These are phyloP conservation scores for Acacia crassicarpa DNA, from an alignment of 306 rosid species.

Conservation along the genomic window DNA sequence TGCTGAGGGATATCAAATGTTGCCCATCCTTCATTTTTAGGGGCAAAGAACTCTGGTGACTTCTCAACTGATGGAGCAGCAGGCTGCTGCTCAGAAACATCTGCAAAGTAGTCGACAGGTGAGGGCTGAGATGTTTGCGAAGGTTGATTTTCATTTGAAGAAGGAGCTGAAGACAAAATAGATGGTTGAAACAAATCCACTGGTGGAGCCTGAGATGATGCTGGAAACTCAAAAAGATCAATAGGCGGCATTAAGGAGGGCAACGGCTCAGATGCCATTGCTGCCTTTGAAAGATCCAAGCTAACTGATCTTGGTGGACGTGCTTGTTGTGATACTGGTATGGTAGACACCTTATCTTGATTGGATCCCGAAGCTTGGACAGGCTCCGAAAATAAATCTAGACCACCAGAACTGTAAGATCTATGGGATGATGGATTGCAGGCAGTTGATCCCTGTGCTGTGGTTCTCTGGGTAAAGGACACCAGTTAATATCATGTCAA, in stretches of 20 bases:
- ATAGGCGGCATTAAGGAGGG: conserved; percentile 43
- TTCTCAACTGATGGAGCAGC: conserved; percentile 39
- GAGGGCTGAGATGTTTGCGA: conserved; percentile 36
- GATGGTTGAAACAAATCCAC: conserved; percentile 53
- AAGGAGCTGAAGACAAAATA: conserved; percentile 28
- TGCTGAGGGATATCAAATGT: conserved; percentile 64
- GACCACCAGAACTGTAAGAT: conserved; percentile 46
- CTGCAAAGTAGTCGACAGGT: conserved; percentile 47
- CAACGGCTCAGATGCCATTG: conserved; percentile 27
- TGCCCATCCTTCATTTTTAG: conserved; percentile 80
- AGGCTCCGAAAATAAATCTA: conserved; percentile 43
- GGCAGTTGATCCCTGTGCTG: conserved; percentile 52
- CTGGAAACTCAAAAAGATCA: conserved; percentile 60
- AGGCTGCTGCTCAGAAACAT: conserved; percentile 44
- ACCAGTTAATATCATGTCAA: conserved; percentile 22
- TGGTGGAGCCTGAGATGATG: conserved; percentile 38
- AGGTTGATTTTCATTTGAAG: conserved; percentile 31
- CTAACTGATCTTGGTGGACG: conserved; percentile 41
- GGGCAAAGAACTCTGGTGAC: conserved; percentile 42
- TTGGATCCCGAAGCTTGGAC: conserved; percentile 41
- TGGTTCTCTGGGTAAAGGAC: conserved; percentile 47
- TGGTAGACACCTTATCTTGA: conserved; percentile 30
- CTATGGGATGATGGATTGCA: conserved; percentile 43
- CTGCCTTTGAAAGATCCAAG: conserved; percentile 45
- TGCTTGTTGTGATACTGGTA: conserved; percentile 27